Evolutionary conservation across 371 early-diverging fungal species (phyloP).

Genomic region (Rhizomucor pusillus): DNA sequence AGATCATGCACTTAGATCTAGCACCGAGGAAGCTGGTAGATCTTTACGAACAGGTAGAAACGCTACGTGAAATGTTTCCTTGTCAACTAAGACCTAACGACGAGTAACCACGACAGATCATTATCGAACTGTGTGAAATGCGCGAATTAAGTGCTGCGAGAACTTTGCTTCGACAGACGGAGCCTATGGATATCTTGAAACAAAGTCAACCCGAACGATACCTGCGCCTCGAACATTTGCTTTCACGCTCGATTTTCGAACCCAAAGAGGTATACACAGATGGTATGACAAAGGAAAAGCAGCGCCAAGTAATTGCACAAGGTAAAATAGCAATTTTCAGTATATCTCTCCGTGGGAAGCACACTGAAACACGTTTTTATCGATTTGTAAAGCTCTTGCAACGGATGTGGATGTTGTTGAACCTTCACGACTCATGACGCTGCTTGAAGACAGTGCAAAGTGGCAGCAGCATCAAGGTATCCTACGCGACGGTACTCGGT

Average conservation of each 20-base stretch:
- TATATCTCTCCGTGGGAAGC: no score
- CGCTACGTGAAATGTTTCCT: neutral
- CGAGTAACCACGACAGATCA: conserved; percentile 56
- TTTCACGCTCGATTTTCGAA: conserved; percentile 66
- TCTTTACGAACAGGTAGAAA: conserved; percentile 84
- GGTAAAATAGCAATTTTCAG: no score
- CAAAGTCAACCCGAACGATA: conserved; percentile 80
- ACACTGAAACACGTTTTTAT: no score
- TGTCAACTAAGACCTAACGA: neutral
- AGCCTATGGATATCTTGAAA: conserved; percentile 75
- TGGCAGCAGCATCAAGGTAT: conserved; percentile 86
- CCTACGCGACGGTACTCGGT: conserved; percentile 60
- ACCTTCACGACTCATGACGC: conserved; percentile 72
- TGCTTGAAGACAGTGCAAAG: conserved; percentile 81
- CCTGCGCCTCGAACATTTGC: conserved; percentile 70
- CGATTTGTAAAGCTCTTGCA: conserved; percentile 34
- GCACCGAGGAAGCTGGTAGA: conserved; percentile 69
- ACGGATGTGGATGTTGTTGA: conserved; percentile 70
- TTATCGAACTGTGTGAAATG: conserved; percentile 82
- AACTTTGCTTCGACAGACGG: conserved; percentile 82
- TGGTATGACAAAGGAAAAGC: conserved; percentile 59
- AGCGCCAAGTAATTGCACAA: conserved; percentile 70
- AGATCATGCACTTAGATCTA: conserved; percentile 65
- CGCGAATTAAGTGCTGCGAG: conserved; percentile 83
- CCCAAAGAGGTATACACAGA: conserved; percentile 53